Evolutionary conservation across 2,329 filamentous ascomycete species (phyloP), one percentile per base, ranked within the genome.

Genomic region (Nannizzia gypsea): DNA sequence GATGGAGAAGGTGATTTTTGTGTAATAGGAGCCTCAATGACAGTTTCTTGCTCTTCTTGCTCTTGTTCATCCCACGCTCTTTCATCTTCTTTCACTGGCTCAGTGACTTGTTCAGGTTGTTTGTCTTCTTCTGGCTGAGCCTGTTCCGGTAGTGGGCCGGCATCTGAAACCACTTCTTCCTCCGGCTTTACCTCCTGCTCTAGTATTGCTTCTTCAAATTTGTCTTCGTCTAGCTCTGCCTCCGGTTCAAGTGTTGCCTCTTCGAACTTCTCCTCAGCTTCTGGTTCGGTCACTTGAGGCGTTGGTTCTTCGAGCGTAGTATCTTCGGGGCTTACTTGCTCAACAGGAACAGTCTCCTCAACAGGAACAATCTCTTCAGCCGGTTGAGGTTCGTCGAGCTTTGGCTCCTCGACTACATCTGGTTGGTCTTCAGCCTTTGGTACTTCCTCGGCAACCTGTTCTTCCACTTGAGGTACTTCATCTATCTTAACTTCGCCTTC

Each of bases 11-110:
- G n/a, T 3, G 17, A 15, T 36, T 52, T 59, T 54, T 50, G 50
- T 6, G 60, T 15, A 28, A 24, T 24, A 8, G 48, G 48, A 52
- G 11, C 24, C 26, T 11, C 54, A 42, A 56, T 56, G 54, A 26
- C n/a, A 28, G 40, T 56, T 34, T 60, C 50, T 60, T 63, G 58
- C 26, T 60, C 61, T 42, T 64, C 55, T 52, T 62, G 59, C 44
- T 62, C 40, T 57, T 58, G 28, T 56, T 36, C 48, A n/a, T 31
- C 48, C 48, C 48, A 52, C 9, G 6, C 48, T 24, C 26, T 52
- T 31, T 52, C 48, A 52, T n/a, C 22, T 28, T 28, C 26, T 52
- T 52, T 31, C 26, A 28, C 26, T 6, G 22, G 9, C 26, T 31
- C 59, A 64, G 58, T 57, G 22, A 54, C 48, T 50, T 28, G 60